Base-by-base conservation (phyloP, 2,329 filamentous ascomycete genomes). In the Nigrograna mackinnonii region DNA sequence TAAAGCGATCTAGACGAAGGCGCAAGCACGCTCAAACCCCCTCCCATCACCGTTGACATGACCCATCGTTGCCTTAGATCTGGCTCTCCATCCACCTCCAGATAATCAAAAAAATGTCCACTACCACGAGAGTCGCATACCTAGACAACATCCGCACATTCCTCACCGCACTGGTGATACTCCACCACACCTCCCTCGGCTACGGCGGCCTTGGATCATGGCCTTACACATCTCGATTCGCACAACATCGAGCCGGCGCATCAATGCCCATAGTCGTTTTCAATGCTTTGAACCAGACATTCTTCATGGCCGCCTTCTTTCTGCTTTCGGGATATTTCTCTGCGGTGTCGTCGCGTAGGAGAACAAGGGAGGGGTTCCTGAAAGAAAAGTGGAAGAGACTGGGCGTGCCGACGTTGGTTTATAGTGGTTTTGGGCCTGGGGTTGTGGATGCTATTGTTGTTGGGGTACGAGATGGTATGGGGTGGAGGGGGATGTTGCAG, bases 301-400 rank as follows among this genome's bases (percentile, higher is more conserved):
- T 49, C 39, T 57, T 56, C 46, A 58, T 57, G 54, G 54, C 43
- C 3, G 16, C 36, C 3, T 58, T 56, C 32, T 57, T 56, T 38
- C 46, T 57, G 6, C 32, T 58, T 11, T 55, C 53, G 3, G 53
- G 50, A 4, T 55, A 52, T 45, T 57, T 56, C 31, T 48, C 41
- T 17, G 42, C 51, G 2, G 19, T 50, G 2, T 39, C 51, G 0
- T 49, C 43, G n/a, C n/a, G n/a, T 9, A 21, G 14, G 5, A 51
- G 35, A 32, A 36, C 38, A 14, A 38, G 16, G 1, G 24, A 40
- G 2, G 4, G 17, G 7, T 17, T 35, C 11, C 18, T 35, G 21
- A 17, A 20, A 20, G 51, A 50, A 13, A 58, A 57, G 24, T 39
- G 37, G 37, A 55, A 40, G 36, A 41, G 51, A 12, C 22, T 58